Base-by-base conservation (phyloP, 441 rosid species). In the Metrosideros polymorpha region DNA sequence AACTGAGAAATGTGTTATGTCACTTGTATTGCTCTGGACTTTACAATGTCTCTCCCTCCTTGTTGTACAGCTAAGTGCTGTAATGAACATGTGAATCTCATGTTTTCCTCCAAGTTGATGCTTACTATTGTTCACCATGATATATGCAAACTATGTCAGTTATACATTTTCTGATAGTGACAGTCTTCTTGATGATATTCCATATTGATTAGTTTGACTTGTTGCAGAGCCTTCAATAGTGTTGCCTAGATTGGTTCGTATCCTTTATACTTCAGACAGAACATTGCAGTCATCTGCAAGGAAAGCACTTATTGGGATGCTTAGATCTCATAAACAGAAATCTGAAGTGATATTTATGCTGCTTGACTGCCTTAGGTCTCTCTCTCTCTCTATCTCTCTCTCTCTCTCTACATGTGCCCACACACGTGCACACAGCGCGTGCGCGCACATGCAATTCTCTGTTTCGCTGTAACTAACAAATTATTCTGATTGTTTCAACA, bases 341-440 rank as follows among this genome's bases (percentile, higher is more conserved):
- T 92, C 94, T 90, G 94, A 92, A 87, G 94, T 94, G 85, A 91
- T 97, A 84, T 92, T 93, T 85, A 85, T 94, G 93, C 89, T 94
- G 89, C 93, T 97, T 66, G 98, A 96, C 88, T 92, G 94, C 92
- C 94, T 97, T 75, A 94, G 98, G 99, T 96, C 94, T 82, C 47
- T 83, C 85, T 86, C 85, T 90, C 57, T 83, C 57, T 19, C 50
- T 35, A 19, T 75, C 35, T 75, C 42, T 32, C 17, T 30, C 13
- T 63, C 83, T 30, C 86, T 19, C 83, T 42, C 29, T 24, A 55
- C 35, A 77, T 47, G 63, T 39, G 55, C 85, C n/a, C 49, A 24
- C 49, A 24, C 82, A 75, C 6, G 42, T 6, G 5, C 52, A 50
- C 52, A 50, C 45, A 5, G 49, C 9, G 0, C 6, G 29, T 1